These are phyloP conservation scores for Suillus spraguei DNA, from an alignment of 768 basidiomycete genomes.

Conservation along the genomic window DNA sequence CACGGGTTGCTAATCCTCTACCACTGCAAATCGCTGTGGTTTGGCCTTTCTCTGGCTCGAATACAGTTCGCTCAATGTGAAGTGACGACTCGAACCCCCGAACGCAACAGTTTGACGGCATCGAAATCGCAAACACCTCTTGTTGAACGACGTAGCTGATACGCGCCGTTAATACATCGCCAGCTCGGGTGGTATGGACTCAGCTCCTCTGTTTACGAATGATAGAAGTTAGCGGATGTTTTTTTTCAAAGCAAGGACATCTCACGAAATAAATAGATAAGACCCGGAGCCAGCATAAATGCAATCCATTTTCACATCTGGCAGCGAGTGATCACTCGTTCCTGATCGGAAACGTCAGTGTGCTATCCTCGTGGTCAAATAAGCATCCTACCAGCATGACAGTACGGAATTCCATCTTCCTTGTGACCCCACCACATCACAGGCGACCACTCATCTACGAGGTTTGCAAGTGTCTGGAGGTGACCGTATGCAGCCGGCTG, in stretches of 20 bases:
- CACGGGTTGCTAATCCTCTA: too few species aligned
- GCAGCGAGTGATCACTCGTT: not conserved
- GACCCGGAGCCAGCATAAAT: not conserved
- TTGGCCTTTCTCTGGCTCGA: too few species aligned
- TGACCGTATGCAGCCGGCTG: slow-evolving; percentile 38
- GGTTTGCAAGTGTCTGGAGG: slow-evolving; percentile 35
- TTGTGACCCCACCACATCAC: slow-evolving; percentile 36
- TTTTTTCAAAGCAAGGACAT: not conserved
- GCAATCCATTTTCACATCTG: not conserved
- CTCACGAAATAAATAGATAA: not conserved
- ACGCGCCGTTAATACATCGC: not conserved
- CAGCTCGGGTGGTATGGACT: not conserved
- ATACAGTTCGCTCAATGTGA: too few species aligned
- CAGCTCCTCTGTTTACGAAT: not conserved
- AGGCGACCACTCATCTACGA: slow-evolving; percentile 38
- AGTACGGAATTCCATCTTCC: not conserved
- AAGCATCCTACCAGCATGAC: slow-evolving; percentile 22
- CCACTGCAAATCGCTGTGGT: too few species aligned
- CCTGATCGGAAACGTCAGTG: not conserved
- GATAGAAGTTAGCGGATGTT: not conserved
- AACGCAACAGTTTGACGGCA: not conserved
- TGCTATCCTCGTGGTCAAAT: not conserved
- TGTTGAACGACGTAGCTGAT: not conserved
- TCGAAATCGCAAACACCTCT: not conserved
- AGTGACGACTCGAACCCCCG: too few species aligned